Conservation (phyloP, 129 eudicot genomes). For the Artemisia annua region DNA sequence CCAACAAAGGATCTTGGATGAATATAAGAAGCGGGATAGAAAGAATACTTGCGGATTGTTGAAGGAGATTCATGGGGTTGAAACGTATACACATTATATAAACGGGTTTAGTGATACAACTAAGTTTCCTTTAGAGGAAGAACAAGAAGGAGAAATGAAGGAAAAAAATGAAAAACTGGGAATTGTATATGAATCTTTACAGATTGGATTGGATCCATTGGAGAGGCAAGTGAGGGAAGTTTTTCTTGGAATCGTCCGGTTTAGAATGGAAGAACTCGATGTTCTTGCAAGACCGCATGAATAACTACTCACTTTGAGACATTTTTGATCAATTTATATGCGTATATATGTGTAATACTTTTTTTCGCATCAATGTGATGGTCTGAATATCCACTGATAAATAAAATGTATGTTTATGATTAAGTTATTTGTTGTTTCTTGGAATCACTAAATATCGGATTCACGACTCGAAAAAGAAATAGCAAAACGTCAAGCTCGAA, state of each 20-base stretch:
- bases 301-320: not conserved
- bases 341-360: too few relatives aligned
- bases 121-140: too few relatives aligned
- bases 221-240: conserved; percentile 63
- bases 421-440: too few relatives aligned
- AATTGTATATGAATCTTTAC: conserved; percentile 35
- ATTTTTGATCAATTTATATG: not conserved
- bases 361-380: too few relatives aligned
- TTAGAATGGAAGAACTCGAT: conserved; percentile 37
- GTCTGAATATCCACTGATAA: too few relatives aligned
- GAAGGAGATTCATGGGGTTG: conserved; percentile 73
- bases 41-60: conserved; percentile 59
- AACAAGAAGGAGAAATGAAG: too few relatives aligned
- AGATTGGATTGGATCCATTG: conserved; percentile 73
- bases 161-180: too few relatives aligned
- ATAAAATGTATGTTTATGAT: too few relatives aligned
- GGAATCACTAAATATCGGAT: too few relatives aligned
- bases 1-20: conserved; percentile 72
- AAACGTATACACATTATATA: not conserved
- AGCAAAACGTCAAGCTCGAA: too few relatives aligned
- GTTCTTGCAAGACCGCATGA: conserved; percentile 16
- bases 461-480: too few relatives aligned
- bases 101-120: too few relatives aligned
- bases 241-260: conserved; percentile 29
- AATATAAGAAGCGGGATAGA: conserved; percentile 62